Evolutionary conservation across 257 asterid species (phyloP).

Genomic region (Plantago major): DNA sequence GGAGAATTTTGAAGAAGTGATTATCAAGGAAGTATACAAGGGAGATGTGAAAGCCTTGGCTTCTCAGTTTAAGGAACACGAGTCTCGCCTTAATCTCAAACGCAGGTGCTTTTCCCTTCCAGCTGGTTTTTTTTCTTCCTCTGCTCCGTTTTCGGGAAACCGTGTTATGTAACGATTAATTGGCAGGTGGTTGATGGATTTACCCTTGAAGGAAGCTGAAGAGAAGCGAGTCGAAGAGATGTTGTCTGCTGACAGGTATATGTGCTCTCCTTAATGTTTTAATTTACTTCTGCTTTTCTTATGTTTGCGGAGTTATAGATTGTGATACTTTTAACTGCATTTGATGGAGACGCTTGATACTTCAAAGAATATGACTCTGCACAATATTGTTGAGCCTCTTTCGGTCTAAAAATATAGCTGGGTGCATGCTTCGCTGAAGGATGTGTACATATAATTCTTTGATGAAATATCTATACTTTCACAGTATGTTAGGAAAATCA

Average conservation of each 20-base stretch:
- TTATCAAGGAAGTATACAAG: constrained; percentile 10
- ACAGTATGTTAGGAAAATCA: too few relatives aligned
- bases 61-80: constrained; percentile 41
- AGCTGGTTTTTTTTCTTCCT: not conserved
- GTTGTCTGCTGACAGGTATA: constrained; percentile 51
- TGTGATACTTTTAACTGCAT: too few relatives aligned
- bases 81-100: constrained; percentile 52
- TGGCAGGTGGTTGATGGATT: constrained; percentile 75
- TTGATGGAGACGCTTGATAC: too few relatives aligned
- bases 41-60: constrained; percentile 35
- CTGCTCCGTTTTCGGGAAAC: not conserved
- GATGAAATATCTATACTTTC: too few relatives aligned
- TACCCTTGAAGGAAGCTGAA: constrained; percentile 44
- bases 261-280: not conserved
- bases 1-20: constrained; percentile 22
- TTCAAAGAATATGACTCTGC: too few relatives aligned
- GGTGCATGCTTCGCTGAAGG: too few relatives aligned
- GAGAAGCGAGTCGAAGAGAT: constrained; percentile 33
- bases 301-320: not conserved
- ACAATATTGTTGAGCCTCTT: too few relatives aligned
- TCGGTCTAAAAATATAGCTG: too few relatives aligned
- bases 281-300: not conserved
- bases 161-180: constrained; percentile 4
- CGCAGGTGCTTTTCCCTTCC: constrained; percentile 38
- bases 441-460: too few relatives aligned